A percentile compares a stretch with the other conserved stretches of the same genome.
Conservation (phyloP, 2,329 filamentous ascomycete genomes). For the Talaromyces sp. region DNA sequence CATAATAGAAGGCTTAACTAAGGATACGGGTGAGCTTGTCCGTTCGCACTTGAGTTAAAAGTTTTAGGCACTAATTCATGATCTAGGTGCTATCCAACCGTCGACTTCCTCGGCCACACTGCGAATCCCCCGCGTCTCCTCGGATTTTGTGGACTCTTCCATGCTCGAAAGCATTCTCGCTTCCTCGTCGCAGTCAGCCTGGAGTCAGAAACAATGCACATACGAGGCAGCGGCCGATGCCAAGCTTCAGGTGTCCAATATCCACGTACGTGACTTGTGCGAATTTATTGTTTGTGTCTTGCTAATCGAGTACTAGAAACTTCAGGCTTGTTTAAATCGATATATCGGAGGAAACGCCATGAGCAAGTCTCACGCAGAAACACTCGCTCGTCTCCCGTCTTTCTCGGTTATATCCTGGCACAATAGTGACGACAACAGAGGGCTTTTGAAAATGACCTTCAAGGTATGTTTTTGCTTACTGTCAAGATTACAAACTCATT, state of each 20-base stretch:
- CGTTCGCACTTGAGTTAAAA: background rate
- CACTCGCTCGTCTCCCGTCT: constrained; percentile 2
- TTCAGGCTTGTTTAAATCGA: constrained; percentile 7
- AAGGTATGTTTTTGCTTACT: too few relatives aligned
- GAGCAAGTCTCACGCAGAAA: background rate
- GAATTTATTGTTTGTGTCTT: background rate
- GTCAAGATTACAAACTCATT: too few relatives aligned
- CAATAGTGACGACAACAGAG: constrained; percentile 5
- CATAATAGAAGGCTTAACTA: constrained; percentile 52
- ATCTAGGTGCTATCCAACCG: constrained; percentile 12
- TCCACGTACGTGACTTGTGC: background rate
- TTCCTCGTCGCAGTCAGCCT: constrained; percentile 16
- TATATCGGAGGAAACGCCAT: background rate
- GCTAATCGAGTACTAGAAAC: constrained; percentile 17
- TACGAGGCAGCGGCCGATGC: constrained; percentile 1
- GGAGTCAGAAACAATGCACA: constrained; percentile 20
- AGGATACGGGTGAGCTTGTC: constrained; percentile 51
- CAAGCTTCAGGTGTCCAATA: constrained; percentile 29
- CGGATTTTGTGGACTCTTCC: constrained; percentile 11
- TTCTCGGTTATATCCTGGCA: constrained; percentile 7
- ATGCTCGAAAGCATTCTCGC: constrained; percentile 7
- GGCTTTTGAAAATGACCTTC: constrained; percentile 7
- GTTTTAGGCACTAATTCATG: background rate
- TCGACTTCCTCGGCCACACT: background rate
- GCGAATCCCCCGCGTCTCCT: constrained; percentile 14